Percentiles rank a stretch among this genome's conserved stretches.
Conservation (phyloP, 768 basidiomycete genomes). For the Collybia sordida region DNA sequence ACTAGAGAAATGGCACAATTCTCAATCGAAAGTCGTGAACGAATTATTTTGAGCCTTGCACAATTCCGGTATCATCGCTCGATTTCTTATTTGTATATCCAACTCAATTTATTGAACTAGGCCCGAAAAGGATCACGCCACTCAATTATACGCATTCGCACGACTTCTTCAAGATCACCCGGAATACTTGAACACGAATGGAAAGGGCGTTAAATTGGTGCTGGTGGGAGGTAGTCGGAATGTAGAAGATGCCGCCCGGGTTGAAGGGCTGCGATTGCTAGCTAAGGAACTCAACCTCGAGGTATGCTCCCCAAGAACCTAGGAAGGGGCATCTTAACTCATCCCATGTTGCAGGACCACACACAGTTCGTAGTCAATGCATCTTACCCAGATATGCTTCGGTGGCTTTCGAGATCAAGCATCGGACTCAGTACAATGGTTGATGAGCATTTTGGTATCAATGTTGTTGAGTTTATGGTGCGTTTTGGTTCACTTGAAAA, state of each 20-base stretch:
- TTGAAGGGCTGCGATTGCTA: constrained; percentile 56
- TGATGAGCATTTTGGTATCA: constrained; percentile 98
- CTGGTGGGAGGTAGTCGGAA: constrained; percentile 88
- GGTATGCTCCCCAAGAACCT: constrained; percentile 36
- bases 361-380: constrained; percentile 86
- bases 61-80: constrained; percentile 73
- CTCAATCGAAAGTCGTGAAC: constrained; percentile 51
- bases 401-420: constrained; percentile 71
- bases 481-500: constrained; percentile 6
- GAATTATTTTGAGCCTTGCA: constrained; percentile 80
- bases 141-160: constrained; percentile 73
- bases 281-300: constrained; percentile 63
- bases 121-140: constrained; percentile 92
- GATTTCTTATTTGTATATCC: neutral
- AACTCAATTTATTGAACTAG: constrained; percentile 31
- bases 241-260: constrained; percentile 66
- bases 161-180: constrained; percentile 59
- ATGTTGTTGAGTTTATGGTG: constrained; percentile 98
- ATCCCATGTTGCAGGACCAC: constrained; percentile 43
- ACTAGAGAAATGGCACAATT: constrained; percentile 68
- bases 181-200: constrained; percentile 40
- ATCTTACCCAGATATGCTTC: constrained; percentile 66
- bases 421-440: constrained; percentile 96
- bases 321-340: neutral
- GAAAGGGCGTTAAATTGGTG: constrained; percentile 54